Base-by-base conservation (phyloP, 805 yeast species). In the Monosporozyma aquatica region DNA sequence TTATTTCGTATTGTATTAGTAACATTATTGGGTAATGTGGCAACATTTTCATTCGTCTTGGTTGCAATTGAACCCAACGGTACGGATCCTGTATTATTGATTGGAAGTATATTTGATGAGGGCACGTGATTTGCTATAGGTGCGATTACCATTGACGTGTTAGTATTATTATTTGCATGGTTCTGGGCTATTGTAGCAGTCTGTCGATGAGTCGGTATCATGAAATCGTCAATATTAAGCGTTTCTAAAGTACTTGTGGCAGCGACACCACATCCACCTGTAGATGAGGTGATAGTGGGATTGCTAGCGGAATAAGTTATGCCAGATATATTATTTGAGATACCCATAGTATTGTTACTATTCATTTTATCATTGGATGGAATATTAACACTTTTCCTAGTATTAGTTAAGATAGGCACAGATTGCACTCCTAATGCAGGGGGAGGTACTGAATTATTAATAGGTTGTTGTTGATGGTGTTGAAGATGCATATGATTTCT, bases 401-500 rank as follows among this genome's bases (percentile, higher is more conserved):
- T 15, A 15, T 22, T 22, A 9, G 8, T 21, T 13, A 24, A 22
- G 22, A 24, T 22, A 13, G 38, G 30, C 6, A 21, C 18, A 26
- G 15, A 11, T 15, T 32, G 25, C 9, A 20, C 22, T 17, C 14
- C 20, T 13, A 18, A 17, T 26, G 13, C 32, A 15, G 37, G 34
- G 11, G 24, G 37, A 14, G 17, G 15, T 27, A 22, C 14, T 8
- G 23, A 25, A 23, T 35, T 35, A 23, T 22, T 35, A 29, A 4
- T 9, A 8, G 15, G 8, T n/a, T 20, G 25, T n/a, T n/a, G n/a
- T n/a, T n/a, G n/a, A n/a, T n/a, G n/a, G n/a, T n/a, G n/a, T n/a
- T n/a, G n/a, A n/a, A n/a, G n/a, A 20, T 15, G 27, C 6, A 25
- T 13, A 20, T 40, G 37, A 24, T 43, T 43, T 35, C 45, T 47